Base-by-base conservation (phyloP, 805 yeast species). In the Maudiozyma serrabonitensis region DNA sequence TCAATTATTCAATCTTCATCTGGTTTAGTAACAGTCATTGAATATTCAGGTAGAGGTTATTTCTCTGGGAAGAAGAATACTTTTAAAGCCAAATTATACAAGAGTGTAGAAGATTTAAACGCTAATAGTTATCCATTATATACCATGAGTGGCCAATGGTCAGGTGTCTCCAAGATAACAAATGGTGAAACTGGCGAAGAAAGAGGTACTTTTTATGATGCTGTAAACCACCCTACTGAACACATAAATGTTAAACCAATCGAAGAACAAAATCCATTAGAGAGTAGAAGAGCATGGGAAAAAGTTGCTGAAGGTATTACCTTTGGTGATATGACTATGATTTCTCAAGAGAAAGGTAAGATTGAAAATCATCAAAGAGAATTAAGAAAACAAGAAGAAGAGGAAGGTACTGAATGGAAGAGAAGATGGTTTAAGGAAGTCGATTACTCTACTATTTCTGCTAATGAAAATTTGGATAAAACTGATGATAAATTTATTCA, bases 51-150 rank as follows among this genome's bases (percentile, higher is more conserved):
- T 34, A 81, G 93, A 68, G 99, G 99, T 32, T 93, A 89, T 71
- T 88, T 93, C 63, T 78, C 88, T 19, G 99, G 99, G 59, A 91
- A 90, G 75, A 91, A 90, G 73, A 90, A 93, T 71, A 70, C 89
- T 16, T 88, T 84, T 72, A 93, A 90, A 70, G 95, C 95, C 25
- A 78, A 91, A 62, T 75, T 93, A 52, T 85, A 64, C 64, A 76
- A 75, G 58, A 78, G 77, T 61, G 60, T 67, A 46, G 68, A 69
- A 26, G 71, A 76, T n/a, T 72, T 76, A n/a, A 62, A 71, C 49
- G 78, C 77, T 55, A 71, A 72, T 50, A 79, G 76, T 34, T 79
- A 80, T 52, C 87, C 95, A 1, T 69, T 88, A 49, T 86, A 78
- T 69, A 85, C 95, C 15, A 82, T 93, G 52, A 60, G 73, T 44